Conservation (phyloP, 2,329 filamentous ascomycete genomes). For the Epichloe sibirici region DNA sequence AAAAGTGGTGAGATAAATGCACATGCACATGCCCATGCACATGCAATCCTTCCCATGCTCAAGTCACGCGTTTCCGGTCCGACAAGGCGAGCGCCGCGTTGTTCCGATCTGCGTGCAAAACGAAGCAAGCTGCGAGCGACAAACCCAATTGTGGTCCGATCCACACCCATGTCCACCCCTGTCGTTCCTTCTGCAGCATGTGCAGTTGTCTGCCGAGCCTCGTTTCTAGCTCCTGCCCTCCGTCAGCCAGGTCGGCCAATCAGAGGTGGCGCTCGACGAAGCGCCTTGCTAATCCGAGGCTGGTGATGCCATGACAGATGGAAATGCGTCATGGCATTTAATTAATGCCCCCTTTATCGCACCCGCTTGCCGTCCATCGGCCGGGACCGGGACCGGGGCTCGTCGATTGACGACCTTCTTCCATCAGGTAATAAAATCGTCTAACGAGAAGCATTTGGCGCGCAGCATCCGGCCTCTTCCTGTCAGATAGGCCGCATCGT, state of each 20-base stretch:
- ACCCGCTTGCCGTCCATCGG: background rate
- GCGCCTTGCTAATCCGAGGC: background rate
- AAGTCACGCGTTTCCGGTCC: background rate
- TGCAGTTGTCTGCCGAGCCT: background rate
- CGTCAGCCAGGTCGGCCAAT: background rate
- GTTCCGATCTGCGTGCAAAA: background rate
- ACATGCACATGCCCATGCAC: too few species aligned
- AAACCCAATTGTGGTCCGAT: background rate
- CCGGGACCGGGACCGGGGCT: background rate
- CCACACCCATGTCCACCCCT: too few species aligned
- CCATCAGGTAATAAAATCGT: background rate
- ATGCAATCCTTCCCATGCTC: too few species aligned
- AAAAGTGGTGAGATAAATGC: too few species aligned
- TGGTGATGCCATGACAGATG: slow-evolving; percentile 11
- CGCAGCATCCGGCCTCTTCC: too few species aligned
- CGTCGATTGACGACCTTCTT: background rate
- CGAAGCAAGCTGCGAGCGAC: background rate
- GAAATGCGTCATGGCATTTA: slow-evolving; percentile 17
- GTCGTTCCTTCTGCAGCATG: too few species aligned
- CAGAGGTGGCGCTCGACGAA: background rate
- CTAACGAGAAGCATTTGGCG: background rate
- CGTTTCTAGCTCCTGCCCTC: background rate
- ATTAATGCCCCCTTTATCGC: background rate
- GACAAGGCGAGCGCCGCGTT: background rate
- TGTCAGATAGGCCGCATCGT: too few species aligned